Evolutionary conservation across 371 early-diverging fungal species (phyloP), one percentile per base, ranked within the genome.

Genomic region (Lichtheimia hyalospora): DNA sequence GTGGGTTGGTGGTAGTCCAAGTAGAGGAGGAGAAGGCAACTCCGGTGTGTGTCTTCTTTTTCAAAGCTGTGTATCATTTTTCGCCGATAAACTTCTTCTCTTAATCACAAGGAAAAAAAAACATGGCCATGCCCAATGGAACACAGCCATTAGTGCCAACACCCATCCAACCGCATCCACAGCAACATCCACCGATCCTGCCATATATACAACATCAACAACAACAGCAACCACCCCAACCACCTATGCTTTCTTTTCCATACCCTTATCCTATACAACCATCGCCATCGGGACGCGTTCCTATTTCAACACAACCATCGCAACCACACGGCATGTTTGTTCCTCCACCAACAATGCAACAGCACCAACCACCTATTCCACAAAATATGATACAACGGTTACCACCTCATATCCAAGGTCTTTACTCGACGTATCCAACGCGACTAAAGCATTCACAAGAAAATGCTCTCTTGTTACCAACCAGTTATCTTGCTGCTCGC

Each of bases 351-450:
- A 12, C 23, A 6, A 56, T 60, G 50, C 66, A 61, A 55, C 62
- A 54, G 39, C 53, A 23, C 5, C 62, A 54, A 18, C 61, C 60
- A 46, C 55, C 57, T 27, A 53, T 54, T 25, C 58, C 66, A 40
- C 59, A 57, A 49, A 25, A 23, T 12, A 60, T 58, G 52, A 42
- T 55, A 14, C 54, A 42, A 15, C 52, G 63, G 27, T 43, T 41
- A 16, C 57, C 51, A 13, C 54, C 58, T 12, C 49, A 60, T 21
- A 65, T 70, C 21, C 80, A 80, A 20, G 80, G 76, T 5, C 60
- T 73, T 1, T 81, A 70, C 52, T 77, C 81, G 21, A 72, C 70
- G 2, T 81, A 81, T 42, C 59, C 76, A 5, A 63, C 78, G n/a
- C 68, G 81, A 48, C 53, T 81, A 13, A 71, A 70, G 42, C 69